These are phyloP conservation scores for Terana coerulea DNA, from an alignment of 768 basidiomycete species.

Conservation along the genomic window DNA sequence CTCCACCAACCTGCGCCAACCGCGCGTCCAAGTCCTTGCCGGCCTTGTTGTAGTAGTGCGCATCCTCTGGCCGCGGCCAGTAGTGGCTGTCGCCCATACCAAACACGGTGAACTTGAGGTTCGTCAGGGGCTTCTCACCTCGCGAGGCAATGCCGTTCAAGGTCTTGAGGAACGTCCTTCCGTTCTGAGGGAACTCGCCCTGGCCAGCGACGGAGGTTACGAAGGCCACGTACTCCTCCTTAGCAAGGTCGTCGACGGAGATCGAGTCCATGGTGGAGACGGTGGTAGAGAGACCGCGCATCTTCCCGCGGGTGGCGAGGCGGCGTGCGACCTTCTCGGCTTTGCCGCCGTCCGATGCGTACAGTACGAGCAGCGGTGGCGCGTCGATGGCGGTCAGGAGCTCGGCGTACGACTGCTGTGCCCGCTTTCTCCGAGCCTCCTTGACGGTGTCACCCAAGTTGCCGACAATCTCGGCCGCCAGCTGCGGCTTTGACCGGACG, in stretches of 20 bases:
- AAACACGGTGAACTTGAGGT: conserved; percentile 80
- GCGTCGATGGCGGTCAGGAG: conserved; percentile 83
- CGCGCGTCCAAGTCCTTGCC: conserved; percentile 84
- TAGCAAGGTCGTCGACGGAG: conserved; percentile 65
- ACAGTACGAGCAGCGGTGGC: conserved; percentile 85
- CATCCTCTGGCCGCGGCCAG: conserved; percentile 96
- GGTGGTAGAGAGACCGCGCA: conserved; percentile 75
- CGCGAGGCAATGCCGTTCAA: conserved; percentile 60
- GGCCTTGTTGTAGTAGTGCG: conserved; percentile 98
- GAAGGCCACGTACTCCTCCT: conserved; percentile 68
- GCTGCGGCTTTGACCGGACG: conserved; percentile 70
- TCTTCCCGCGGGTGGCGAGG: conserved; percentile 75
- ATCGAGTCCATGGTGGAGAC: conserved; percentile 79
- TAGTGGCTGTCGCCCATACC: conserved; percentile 98
- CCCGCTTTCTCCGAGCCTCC: conserved; percentile 78
- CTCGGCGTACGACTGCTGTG: conserved; percentile 79
- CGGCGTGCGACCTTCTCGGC: conserved; percentile 97
- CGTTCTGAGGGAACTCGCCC: conserved; percentile 97
- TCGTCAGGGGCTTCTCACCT: conserved; percentile 57
- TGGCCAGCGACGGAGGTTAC: conserved; percentile 94
- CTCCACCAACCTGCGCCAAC: conserved; percentile 74
- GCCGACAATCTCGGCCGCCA: conserved; percentile 79
- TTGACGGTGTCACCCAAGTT: conserved; percentile 82
- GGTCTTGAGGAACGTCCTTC: conserved; percentile 83
- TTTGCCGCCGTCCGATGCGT: conserved; percentile 90